Conservation (phyloP, 768 basidiomycete species). For the Pulveroboletus sp. region DNA sequence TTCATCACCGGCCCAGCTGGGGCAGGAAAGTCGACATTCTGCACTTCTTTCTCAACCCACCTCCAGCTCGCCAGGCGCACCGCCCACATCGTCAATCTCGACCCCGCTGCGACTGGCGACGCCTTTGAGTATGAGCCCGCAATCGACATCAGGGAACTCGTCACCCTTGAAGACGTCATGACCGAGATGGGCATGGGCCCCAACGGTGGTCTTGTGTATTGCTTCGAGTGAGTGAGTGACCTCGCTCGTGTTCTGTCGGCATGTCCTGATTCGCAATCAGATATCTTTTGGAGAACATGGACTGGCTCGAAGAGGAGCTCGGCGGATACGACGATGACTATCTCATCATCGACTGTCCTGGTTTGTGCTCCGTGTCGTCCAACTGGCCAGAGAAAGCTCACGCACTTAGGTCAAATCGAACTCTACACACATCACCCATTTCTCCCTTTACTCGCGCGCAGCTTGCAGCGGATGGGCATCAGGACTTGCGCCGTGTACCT, state of each 20-base stretch:
- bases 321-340: conserved; percentile 97
- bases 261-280: conserved; percentile 39
- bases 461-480: conserved; percentile 72
- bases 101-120: conserved; percentile 85
- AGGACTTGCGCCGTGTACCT: conserved; percentile 89
- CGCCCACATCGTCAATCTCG: conserved; percentile 94
- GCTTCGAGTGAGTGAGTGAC: conserved; percentile 93
- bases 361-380: conserved; percentile 37
- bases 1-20: conserved; percentile 95
- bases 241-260: neutral
- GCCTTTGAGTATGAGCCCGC: conserved; percentile 91
- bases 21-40: conserved; percentile 96
- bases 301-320: conserved; percentile 96
- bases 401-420: conserved; percentile 84
- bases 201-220: conserved; percentile 95
- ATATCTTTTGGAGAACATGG: conserved; percentile 94
- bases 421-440: conserved; percentile 98
- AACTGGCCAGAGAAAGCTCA: conserved; percentile 6
- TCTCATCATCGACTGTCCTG: conserved; percentile 88
- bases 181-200: conserved; percentile 91
- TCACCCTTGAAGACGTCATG: conserved; percentile 96
- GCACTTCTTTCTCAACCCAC: conserved; percentile 84
- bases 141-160: conserved; percentile 91
- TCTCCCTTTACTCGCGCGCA: conserved; percentile 83
- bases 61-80: conserved; percentile 77